phyloP scores from a whole-genome alignment of 2,329 filamentous ascomycete genomes.

The Xylariaceae sp. region DNA sequence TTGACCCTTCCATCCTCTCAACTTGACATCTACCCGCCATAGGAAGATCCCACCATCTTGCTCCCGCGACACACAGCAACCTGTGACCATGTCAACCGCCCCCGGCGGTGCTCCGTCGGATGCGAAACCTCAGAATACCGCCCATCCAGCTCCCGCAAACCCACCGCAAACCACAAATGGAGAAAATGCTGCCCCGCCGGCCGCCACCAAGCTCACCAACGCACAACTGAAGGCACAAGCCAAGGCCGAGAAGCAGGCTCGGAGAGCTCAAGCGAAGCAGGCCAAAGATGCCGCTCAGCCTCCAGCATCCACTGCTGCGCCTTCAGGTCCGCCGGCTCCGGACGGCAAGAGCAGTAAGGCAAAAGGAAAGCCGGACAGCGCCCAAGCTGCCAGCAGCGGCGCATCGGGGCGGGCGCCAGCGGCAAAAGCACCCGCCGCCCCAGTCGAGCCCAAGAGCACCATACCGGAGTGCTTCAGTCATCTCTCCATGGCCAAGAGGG shows the following conservation, averaged over 20 bases:
- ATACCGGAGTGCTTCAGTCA: slow-evolving; percentile 77
- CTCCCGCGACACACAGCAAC: no score
- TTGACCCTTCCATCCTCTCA: no score
- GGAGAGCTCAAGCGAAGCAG: slow-evolving; percentile 69
- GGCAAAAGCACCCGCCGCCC: slow-evolving; percentile 36
- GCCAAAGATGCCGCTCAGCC: slow-evolving; percentile 46
- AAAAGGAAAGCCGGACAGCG: slow-evolving; percentile 47
- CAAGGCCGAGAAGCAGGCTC: slow-evolving; percentile 87
- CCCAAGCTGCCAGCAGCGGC: slow-evolving; percentile 28
- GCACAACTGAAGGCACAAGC: slow-evolving; percentile 85
- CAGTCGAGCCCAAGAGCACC: slow-evolving; percentile 60
- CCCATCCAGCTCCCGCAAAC: slow-evolving; percentile 13
- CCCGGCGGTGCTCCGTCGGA: slow-evolving; percentile 18
- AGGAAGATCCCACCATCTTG: no score
- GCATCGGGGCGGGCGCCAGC: slow-evolving; percentile 27
- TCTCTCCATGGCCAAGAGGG: slow-evolving; percentile 64
- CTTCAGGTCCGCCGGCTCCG: slow-evolving; percentile 36
- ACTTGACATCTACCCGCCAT: no score
- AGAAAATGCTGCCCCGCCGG: slow-evolving; percentile 25
- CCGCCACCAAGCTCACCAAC: slow-evolving; percentile 58
- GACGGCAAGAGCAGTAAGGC: slow-evolving; percentile 48
- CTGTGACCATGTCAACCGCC: slow-evolving; percentile 19
- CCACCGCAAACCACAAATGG: slow-evolving; percentile 22
- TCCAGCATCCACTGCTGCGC: slow-evolving; percentile 34
- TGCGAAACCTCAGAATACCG: slow-evolving; percentile 14